These are phyloP conservation scores for Didymella pinodella DNA, from an alignment of 2,329 filamentous ascomycete species.

Conservation along the genomic window DNA sequence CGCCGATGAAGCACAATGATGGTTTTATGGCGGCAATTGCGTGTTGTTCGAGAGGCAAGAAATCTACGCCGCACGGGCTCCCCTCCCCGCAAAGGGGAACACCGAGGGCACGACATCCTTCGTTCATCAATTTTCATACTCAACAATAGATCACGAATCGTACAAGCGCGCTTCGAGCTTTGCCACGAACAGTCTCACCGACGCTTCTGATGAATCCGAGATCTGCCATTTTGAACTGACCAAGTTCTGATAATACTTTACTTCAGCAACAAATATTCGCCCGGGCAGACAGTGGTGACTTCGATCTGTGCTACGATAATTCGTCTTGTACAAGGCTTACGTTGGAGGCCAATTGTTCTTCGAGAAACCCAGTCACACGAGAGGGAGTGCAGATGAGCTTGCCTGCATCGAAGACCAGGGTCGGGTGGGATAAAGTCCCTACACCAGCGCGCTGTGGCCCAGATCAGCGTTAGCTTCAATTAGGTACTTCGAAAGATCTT, in stretches of 20 bases:
- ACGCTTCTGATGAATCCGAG: too few relatives aligned
- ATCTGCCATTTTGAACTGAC: not conserved
- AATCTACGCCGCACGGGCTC: conserved; percentile 4
- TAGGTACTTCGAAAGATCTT: not conserved
- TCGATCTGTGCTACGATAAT: not conserved
- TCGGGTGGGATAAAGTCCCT: conserved; percentile 4
- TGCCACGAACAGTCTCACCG: not conserved
- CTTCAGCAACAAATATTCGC: not conserved
- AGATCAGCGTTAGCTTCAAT: not conserved
- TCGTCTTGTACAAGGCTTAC: not conserved
- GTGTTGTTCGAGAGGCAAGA: not conserved
- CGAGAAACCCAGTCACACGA: not conserved
- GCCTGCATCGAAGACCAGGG: conserved; percentile 2
- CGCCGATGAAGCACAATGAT: not conserved
- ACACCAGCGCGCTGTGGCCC: not conserved
- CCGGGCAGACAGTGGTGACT: not conserved
- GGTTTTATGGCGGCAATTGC: conserved; percentile 1
- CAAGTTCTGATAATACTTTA: not conserved
- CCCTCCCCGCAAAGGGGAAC: conserved; percentile 3
- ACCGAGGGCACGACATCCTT: not conserved
- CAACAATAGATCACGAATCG: not conserved
- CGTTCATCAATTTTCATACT: not conserved
- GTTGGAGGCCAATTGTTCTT: not conserved
- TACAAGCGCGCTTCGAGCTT: not conserved
- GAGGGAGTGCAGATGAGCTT: not conserved